Percentiles rank a stretch among this genome's conserved stretches.
phyloP scores from a whole-genome alignment of 73 alveolate genomes.

The Tetrahymena thermophila region DNA sequence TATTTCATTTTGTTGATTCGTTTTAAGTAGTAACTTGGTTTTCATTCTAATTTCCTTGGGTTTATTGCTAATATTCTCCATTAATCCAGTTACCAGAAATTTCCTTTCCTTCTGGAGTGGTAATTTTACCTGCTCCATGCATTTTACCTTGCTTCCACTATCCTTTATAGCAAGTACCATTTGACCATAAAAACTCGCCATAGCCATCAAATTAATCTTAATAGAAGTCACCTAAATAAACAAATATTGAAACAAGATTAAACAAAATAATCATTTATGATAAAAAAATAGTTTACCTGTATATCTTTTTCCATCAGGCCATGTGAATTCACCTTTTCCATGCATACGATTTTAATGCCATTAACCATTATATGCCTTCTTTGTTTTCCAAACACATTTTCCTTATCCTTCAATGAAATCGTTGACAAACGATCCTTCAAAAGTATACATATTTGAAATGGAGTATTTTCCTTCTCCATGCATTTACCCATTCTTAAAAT shows the following conservation, averaged over 20 bases:
- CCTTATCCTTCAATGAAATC: slow-evolving; percentile 34
- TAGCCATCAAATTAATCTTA: slow-evolving; percentile 53
- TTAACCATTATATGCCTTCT: slow-evolving; percentile 38
- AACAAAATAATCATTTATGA: not conserved
- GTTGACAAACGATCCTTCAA: slow-evolving; percentile 9
- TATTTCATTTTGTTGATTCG: not conserved
- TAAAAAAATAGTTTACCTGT: not conserved
- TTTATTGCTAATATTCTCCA: not conserved
- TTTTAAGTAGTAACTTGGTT: not conserved
- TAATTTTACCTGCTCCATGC: slow-evolving; percentile 60
- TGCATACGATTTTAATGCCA: slow-evolving; percentile 35
- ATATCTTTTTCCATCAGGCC: slow-evolving; percentile 62
- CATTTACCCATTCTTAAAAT: not conserved
- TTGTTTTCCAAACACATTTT: slow-evolving; percentile 17
- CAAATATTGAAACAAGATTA: not conserved
- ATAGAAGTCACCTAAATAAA: slow-evolving; percentile 24
- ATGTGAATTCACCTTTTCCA: slow-evolving; percentile 54
- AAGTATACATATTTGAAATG: not conserved
- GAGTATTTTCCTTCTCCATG: not conserved
- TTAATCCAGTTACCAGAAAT: slow-evolving; percentile 26
- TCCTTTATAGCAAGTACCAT: slow-evolving; percentile 57
- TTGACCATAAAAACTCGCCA: slow-evolving; percentile 53
- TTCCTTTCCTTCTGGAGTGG: slow-evolving; percentile 46
- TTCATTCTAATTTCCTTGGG: not conserved
- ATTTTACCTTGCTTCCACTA: slow-evolving; percentile 53